Evolutionary conservation across 2,329 filamentous ascomycete species (phyloP).

Genomic region (Didymosphaeria variabile): DNA sequence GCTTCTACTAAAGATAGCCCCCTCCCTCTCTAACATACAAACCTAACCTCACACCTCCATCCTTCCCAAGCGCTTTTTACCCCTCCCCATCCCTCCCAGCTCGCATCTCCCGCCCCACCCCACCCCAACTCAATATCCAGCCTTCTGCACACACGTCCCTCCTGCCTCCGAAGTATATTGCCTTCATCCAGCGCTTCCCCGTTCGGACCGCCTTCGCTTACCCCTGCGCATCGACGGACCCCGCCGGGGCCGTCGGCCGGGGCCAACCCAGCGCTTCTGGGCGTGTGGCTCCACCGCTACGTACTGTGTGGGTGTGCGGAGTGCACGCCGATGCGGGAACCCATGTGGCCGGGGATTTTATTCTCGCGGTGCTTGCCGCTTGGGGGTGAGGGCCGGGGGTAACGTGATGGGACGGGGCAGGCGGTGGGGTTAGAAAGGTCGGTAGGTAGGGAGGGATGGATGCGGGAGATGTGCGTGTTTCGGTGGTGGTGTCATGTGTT

Average conservation of each 20-base stretch:
- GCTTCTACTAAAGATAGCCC: neutral
- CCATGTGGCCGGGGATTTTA: no score
- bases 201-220: neutral
- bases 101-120: slow-evolving; percentile 10
- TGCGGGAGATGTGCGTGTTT: no score
- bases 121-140: neutral
- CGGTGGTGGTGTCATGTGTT: no score
- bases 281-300: no score
- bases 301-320: no score
- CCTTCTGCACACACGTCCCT: neutral
- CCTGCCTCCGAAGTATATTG: no score
- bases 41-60: neutral
- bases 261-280: no score
- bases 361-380: neutral
- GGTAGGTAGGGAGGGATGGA: neutral
- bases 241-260: no score
- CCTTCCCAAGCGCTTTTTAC: no score
- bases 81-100: neutral
- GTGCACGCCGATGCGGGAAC: no score
- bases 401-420: neutral
- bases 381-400: neutral
- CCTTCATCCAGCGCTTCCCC: neutral
- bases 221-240: slow-evolving; percentile 2
- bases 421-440: neutral
- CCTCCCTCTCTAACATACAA: neutral